A percentile compares a stretch with the other conserved stretches of the same genome.
These are phyloP conservation scores for Trichothecium roseum DNA, from an alignment of 2,329 filamentous ascomycete species.

Conservation along the genomic window DNA sequence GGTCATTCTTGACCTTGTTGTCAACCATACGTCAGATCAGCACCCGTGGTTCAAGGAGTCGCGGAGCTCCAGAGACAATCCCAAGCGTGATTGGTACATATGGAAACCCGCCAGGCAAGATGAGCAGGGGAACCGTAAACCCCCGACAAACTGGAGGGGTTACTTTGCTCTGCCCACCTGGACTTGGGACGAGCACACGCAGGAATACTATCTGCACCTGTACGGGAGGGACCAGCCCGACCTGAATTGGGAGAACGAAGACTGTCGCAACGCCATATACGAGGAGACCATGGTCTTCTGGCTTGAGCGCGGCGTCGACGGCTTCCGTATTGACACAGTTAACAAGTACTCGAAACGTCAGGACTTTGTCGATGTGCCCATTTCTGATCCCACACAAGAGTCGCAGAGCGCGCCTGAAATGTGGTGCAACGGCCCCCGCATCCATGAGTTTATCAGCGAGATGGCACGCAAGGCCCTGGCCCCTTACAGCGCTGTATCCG, in stretches of 20 bases:
- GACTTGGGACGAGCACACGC: conserved; percentile 39
- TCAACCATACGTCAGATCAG: conserved; percentile 55
- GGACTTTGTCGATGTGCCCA: conserved; percentile 41
- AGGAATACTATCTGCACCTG: conserved; percentile 47
- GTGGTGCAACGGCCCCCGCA: conserved; percentile 51
- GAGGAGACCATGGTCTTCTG: conserved; percentile 59
- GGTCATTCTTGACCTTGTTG: conserved; percentile 61
- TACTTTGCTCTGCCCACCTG: conserved; percentile 39
- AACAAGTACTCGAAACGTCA: conserved; percentile 56
- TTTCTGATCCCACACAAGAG: conserved; percentile 25
- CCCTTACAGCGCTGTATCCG: conserved; percentile 48
- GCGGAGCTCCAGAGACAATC: conserved; percentile 34
- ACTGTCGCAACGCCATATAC: conserved; percentile 57
- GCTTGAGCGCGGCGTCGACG: conserved; percentile 57
- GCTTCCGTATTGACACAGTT: conserved; percentile 59
- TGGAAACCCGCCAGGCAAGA: conserved; percentile 51
- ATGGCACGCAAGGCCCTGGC: conserved; percentile 42
- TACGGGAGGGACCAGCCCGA: conserved; percentile 65
- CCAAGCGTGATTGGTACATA: conserved; percentile 54
- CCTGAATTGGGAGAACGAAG: conserved; percentile 64
- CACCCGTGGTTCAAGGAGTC: conserved; percentile 50
- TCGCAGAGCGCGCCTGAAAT: conserved; percentile 34
- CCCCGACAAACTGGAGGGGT: conserved; percentile 47
- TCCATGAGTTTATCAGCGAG: conserved; percentile 51
- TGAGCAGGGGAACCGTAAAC: conserved; percentile 38